Evolutionary conservation across 371 early-diverging fungal genomes (phyloP).

Genomic region (Catenaria anguillulae): DNA sequence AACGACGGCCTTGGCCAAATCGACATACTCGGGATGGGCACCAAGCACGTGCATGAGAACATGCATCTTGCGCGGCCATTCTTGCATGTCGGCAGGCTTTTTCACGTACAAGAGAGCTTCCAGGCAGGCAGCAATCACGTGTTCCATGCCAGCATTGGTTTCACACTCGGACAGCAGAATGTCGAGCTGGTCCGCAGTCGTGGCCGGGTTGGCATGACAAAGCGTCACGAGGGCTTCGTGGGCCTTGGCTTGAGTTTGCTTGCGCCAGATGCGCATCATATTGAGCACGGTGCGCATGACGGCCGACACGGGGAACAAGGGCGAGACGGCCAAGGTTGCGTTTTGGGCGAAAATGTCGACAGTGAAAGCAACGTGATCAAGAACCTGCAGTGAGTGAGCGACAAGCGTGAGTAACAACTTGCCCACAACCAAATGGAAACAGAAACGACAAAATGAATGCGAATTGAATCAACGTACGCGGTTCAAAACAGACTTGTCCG

Average conservation of each 20-base stretch:
- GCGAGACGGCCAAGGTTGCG: background rate
- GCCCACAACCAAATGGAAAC: too few species aligned
- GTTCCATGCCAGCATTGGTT: background rate
- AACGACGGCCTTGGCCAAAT: background rate
- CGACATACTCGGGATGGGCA: background rate
- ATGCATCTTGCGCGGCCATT: background rate
- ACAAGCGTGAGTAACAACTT: too few species aligned
- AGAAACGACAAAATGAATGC: too few species aligned
- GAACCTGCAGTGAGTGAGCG: too few species aligned
- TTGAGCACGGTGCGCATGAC: background rate
- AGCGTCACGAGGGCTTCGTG: constrained; percentile 5
- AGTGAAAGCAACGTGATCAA: constrained; percentile 4
- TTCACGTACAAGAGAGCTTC: background rate
- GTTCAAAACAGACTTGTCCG: constrained; percentile 3
- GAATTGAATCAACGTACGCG: too few species aligned
- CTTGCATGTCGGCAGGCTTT: background rate
- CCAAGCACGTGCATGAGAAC: background rate
- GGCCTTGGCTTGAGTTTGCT: background rate
- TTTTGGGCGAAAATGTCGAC: constrained; percentile 1
- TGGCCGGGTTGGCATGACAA: background rate
- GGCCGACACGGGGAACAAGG: background rate
- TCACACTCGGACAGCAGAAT: background rate
- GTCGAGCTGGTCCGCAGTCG: background rate
- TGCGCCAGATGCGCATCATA: background rate
- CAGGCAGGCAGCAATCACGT: background rate